Evolutionary conservation across 805 yeast species (phyloP).

Genomic region (Myxozyma monticola): DNA sequence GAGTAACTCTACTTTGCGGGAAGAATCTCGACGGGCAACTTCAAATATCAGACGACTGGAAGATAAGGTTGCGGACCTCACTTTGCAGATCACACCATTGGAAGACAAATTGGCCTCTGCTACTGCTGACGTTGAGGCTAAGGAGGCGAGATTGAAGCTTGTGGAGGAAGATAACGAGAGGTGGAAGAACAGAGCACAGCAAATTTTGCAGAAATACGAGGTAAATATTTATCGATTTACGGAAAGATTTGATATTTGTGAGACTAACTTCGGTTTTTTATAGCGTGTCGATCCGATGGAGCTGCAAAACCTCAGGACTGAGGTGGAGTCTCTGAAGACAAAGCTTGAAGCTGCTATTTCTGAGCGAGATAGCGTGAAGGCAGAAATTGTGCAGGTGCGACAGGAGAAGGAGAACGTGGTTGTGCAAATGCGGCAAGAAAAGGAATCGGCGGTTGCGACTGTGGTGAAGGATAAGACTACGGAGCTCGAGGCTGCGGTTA

Average conservation of each 20-base stretch:
- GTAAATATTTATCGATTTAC: conserved; percentile 3
- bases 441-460: neutral
- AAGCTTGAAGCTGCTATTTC: conserved; percentile 1
- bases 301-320: conserved; percentile 41
- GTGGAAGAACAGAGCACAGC: conserved; percentile 57
- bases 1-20: conserved; percentile 63
- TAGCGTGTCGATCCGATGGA: conserved; percentile 50
- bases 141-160: conserved; percentile 50
- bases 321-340: conserved; percentile 31
- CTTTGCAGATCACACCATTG: conserved; percentile 48
- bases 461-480: neutral
- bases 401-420: conserved; percentile 20
- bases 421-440: conserved; percentile 5
- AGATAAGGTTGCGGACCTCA: conserved; percentile 39
- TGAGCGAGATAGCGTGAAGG: conserved; percentile 29
- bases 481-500: conserved; percentile 5
- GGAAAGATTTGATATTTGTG: neutral
- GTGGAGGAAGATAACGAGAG: conserved; percentile 56
- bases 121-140: conserved; percentile 48
- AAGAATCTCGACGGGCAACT: conserved; percentile 45
- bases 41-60: conserved; percentile 45
- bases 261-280: neutral
- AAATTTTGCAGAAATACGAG: conserved; percentile 48
- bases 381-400: conserved; percentile 30
- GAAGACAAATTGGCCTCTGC: conserved; percentile 43